phyloP scores from a whole-genome alignment of 2,329 filamentous ascomycete species.

The Pseudopyricularia cyperi region DNA sequence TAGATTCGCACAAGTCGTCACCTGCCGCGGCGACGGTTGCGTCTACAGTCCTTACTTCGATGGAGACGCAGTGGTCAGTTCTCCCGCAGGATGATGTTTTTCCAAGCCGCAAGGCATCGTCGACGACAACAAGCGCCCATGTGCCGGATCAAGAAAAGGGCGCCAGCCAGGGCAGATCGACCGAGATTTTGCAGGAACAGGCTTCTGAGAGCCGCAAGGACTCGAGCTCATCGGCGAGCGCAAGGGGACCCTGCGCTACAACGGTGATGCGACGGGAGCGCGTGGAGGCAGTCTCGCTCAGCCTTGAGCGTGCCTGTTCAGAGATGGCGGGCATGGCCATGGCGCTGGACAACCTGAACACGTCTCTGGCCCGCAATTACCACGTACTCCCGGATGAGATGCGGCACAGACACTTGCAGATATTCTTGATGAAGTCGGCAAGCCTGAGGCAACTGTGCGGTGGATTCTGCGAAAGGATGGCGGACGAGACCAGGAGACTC shows the following conservation, averaged over 20 bases:
- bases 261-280: background rate
- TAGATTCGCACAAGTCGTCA: background rate
- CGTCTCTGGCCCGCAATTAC: background rate
- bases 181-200: background rate
- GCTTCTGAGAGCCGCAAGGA: background rate
- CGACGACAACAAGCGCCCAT: background rate
- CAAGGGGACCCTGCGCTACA: background rate
- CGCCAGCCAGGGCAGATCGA: background rate
- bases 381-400: background rate
- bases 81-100: background rate
- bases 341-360: background rate
- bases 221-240: background rate
- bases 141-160: background rate
- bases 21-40: background rate
- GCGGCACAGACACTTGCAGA: background rate
- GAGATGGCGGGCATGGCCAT: background rate
- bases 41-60: background rate
- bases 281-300: background rate
- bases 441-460: background rate
- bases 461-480: background rate
- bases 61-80: background rate
- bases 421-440: background rate
- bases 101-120: background rate
- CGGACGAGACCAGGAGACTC: background rate
- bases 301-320: background rate